Evolutionary conservation across 495 filamentous ascomycete genomes (phyloP), one percentile per base, ranked within the genome.

Genomic region (Trichoderma gamsii): DNA sequence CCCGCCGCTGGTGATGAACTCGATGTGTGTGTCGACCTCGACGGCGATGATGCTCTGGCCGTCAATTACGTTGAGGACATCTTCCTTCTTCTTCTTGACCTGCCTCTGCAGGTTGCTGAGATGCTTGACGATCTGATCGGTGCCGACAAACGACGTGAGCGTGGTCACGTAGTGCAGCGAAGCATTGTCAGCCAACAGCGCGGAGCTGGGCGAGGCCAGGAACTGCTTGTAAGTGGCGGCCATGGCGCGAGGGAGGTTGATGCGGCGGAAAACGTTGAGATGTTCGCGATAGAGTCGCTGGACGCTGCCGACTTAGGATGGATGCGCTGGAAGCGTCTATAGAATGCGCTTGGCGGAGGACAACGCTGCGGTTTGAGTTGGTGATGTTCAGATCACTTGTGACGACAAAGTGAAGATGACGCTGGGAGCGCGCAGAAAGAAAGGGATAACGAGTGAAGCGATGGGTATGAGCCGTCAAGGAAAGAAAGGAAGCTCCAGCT

Each of bases 121-220:
- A 78, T 98, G 93, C 78, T 89, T 91, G 75, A 92, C 76, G 73
- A 98, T 91, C 13, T 88, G 85, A 59, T 88, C 82, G 27, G 88
- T 70, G 66, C 89, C 85, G 65, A 85, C 84, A 71, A 93, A 79
- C 69, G 86, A 88, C 41, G 89, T 90, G 41, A 92, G 87, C n/a
- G 92, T 94, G 63, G 95, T 90, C 76, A 98, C 90, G 81, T 98
- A 99, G 80, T 94, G 87, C 73, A 96, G 81, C 51, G 92, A 87
- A 68, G 91, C 89, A 77, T 90, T 82, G 64, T 82, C 77, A 63
- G 88, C 85, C 72, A 98, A 81, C 21, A 84, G 81, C 51, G 83
- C 83, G 64, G 88, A 73, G 73, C 80, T 86, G 66, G 92, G 91
- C 69, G 84, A 82, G 73, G 85, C 84, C 64, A 97, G 85, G 77